Evolutionary conservation across 768 basidiomycete species (phyloP).

Genomic region (Clathrus columnatus): DNA sequence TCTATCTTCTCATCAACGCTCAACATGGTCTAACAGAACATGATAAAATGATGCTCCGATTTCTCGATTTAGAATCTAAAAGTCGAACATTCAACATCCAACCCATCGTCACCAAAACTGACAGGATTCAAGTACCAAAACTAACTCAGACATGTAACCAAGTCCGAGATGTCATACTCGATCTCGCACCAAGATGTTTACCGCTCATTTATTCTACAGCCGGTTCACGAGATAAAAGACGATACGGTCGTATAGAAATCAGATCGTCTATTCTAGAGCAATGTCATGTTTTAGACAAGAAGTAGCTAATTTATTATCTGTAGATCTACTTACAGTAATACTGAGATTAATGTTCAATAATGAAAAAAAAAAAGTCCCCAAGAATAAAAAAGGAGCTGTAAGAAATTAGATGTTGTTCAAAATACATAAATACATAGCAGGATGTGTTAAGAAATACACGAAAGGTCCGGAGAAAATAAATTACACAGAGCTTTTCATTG

Average conservation of each 20-base stretch:
- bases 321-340: too few relatives aligned
- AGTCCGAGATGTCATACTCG: slow-evolving; percentile 45
- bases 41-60: slow-evolving; percentile 56
- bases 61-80: slow-evolving; percentile 29
- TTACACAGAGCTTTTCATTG: too few relatives aligned
- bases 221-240: neutral
- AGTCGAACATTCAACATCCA: slow-evolving; percentile 49
- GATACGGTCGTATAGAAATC: neutral
- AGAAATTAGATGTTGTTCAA: too few relatives aligned
- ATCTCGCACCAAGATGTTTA: slow-evolving; percentile 49
- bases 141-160: slow-evolving; percentile 29
- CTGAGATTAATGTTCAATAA: too few relatives aligned
- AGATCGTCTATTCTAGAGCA: slow-evolving; percentile 3
- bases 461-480: too few relatives aligned
- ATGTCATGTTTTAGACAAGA: neutral
- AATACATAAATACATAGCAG: too few relatives aligned
- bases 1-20: slow-evolving; percentile 65
- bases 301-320: neutral
- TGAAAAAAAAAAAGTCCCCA: neutral
- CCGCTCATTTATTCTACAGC: slow-evolving; percentile 22
- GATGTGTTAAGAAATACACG: too few relatives aligned
- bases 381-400: too few relatives aligned
- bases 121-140: slow-evolving; percentile 34
- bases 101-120: slow-evolving; percentile 64
- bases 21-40: slow-evolving; percentile 49